Base-by-base conservation (phyloP, 208 protist species). In the Trypanosoma congolense region DNA sequence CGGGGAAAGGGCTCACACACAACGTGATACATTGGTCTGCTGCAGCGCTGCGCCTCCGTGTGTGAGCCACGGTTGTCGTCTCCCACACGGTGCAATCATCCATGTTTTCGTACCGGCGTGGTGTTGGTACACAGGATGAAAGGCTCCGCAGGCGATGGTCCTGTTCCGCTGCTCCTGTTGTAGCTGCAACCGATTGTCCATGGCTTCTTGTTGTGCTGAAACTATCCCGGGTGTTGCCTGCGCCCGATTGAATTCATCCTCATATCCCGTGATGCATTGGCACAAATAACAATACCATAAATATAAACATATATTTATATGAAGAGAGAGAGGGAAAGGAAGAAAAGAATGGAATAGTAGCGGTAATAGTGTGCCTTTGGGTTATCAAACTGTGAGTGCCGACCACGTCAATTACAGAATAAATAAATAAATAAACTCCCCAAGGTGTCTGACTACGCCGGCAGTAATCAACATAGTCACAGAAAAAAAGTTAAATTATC, bases 1-100 rank as follows among this genome's bases (percentile, higher is more conserved):
- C 31, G 1, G 65, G 62, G 58, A 78, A 92, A 8, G 78, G 76
- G 29, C 79, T 87, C 16, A 54, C 50, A 21, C 65, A 40, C 18
- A 88, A 48, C 14, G 48, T 44, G 2, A 88, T 62, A 12, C 21
- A 53, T n/a, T 44, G 43, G 19, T 62, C 57, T 2, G 52, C 57
- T 4, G 29, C 54, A 3, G 52, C 53, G 24, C 54, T 66, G 21
- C 40, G 52, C 24, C 42, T 18, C 0, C 22, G 9, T 0, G 60
- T 65, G 43, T 59, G 21, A 2, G 8, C 1, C 26, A 22, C 44
- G 3, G 46, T 62, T 33, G 56, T 62, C 2, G 44, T 62, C 22
- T 48, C 26, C 56, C 56, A 62, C 6, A 48, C 38, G 14, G 30
- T n/a, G 1, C 19, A n/a, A n/a, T 40, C 25, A 22, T 31, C 24